These are phyloP conservation scores for Hypoxylon sp. DNA, from an alignment of 2,329 filamentous ascomycete genomes.

Conservation along the genomic window DNA sequence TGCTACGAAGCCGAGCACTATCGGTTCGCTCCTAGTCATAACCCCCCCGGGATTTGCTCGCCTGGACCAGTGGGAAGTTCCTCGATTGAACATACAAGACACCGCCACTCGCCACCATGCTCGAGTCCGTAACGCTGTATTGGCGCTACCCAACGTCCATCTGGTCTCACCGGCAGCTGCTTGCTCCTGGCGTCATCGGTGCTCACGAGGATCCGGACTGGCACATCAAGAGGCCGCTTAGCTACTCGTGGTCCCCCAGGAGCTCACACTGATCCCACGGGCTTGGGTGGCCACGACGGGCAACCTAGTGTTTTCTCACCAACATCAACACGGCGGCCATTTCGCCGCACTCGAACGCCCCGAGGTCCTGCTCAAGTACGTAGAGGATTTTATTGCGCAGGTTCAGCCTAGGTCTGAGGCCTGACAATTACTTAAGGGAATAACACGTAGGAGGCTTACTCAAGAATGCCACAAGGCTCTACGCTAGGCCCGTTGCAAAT, in stretches of 20 bases:
- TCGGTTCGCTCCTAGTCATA: slow-evolving; percentile 64
- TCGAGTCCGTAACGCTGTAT: slow-evolving; percentile 64
- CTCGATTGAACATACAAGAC: slow-evolving; percentile 62
- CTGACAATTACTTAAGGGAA: slow-evolving; percentile 3
- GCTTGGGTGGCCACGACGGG: slow-evolving; percentile 51
- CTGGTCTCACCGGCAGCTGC: slow-evolving; percentile 59
- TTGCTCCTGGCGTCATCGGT: slow-evolving; percentile 10
- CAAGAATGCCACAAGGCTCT: slow-evolving; percentile 14
- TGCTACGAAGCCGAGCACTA: slow-evolving; percentile 65
- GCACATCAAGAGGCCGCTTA: slow-evolving; percentile 56
- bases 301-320: slow-evolving; percentile 53
- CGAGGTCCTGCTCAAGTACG: slow-evolving; percentile 55
- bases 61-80: slow-evolving; percentile 70
- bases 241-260: slow-evolving; percentile 59
- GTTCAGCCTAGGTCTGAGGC: slow-evolving; percentile 7
- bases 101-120: slow-evolving; percentile 55
- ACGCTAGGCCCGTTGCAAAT: slow-evolving; percentile 23
- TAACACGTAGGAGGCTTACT: too few relatives aligned
- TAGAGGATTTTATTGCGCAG: slow-evolving; percentile 55
- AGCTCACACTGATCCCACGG: slow-evolving; percentile 55
- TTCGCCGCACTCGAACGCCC: slow-evolving; percentile 63
- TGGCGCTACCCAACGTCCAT: slow-evolving; percentile 63
- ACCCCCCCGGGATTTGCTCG: slow-evolving; percentile 67
- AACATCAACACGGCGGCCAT: slow-evolving; percentile 59
- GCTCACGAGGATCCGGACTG: slow-evolving; percentile 7